A percentile compares a stretch with the other conserved stretches of the same genome.
These are phyloP conservation scores for Cucurbita pepo DNA, from an alignment of 306 rosid species.

Conservation along the genomic window DNA sequence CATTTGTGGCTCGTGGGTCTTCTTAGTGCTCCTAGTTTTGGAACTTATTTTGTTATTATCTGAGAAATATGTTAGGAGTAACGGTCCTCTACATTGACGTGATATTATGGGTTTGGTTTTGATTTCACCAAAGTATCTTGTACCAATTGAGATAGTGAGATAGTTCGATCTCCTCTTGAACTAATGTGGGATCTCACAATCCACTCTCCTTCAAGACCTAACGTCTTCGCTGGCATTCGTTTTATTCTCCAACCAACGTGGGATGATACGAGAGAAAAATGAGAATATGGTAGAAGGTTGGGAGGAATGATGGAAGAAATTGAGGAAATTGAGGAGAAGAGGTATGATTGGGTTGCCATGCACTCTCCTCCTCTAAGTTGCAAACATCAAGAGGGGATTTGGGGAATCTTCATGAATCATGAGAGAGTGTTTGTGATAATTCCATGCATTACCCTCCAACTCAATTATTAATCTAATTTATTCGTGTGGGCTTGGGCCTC, in stretches of 20 bases:
- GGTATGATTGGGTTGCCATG: neutral
- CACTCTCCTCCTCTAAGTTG: neutral
- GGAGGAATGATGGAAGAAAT: neutral
- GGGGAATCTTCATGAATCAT: conserved; percentile 1
- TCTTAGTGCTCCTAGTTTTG: neutral
- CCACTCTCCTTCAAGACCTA: no score
- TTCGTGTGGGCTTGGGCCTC: neutral
- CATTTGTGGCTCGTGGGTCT: neutral
- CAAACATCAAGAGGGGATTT: neutral
- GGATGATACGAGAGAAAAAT: no score
- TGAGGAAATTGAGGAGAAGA: neutral
- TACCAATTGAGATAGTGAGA: no score
- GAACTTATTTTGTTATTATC: neutral
- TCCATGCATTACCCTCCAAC: neutral
- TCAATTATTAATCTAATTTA: neutral
- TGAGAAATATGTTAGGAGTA: no score
- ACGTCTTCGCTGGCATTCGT: no score
- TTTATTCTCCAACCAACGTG: no score
- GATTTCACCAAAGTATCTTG: no score
- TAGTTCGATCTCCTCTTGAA: no score
- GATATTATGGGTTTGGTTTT: no score
- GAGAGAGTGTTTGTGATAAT: neutral
- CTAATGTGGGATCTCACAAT: no score
- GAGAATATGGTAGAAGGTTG: neutral
- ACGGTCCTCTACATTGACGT: no score